Conservation (phyloP, 352 stramenopile genomes). For the Thraustotheca clavata region DNA sequence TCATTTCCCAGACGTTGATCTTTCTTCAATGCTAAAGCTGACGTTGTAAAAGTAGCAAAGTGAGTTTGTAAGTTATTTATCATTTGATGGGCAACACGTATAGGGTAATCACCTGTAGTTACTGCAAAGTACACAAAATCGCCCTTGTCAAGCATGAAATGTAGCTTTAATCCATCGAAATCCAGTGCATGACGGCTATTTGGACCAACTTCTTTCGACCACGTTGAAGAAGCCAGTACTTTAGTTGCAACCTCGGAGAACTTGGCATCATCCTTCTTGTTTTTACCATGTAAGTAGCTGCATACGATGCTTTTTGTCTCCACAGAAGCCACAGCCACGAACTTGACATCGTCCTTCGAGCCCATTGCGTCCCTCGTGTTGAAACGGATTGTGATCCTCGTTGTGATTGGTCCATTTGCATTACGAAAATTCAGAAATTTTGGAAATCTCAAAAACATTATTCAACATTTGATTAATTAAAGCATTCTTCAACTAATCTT, state of each 20-base stretch:
- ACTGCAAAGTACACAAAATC: slow-evolving; percentile 20
- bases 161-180: slow-evolving; percentile 16
- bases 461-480: too few relatives aligned
- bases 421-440: too few relatives aligned
- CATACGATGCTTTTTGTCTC: not conserved
- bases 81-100: slow-evolving; percentile 17
- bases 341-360: slow-evolving; percentile 17
- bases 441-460: too few relatives aligned
- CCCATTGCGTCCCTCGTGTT: not conserved
- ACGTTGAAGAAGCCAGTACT: slow-evolving; percentile 8
- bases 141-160: slow-evolving; percentile 19
- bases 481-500: too few relatives aligned
- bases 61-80: slow-evolving; percentile 13
- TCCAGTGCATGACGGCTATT: slow-evolving; percentile 16
- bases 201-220: not conserved
- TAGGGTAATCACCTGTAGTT: slow-evolving; percentile 1
- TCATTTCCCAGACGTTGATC: not conserved
- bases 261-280: not conserved
- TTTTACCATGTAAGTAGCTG: slow-evolving; percentile 4
- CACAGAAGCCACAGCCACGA: slow-evolving; percentile 3
- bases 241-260: slow-evolving; percentile 5
- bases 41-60: slow-evolving; percentile 1
- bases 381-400: too few relatives aligned
- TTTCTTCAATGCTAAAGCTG: not conserved
- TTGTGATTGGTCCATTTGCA: too few relatives aligned